phyloP scores from a whole-genome alignment of 176 grass and related monocot genomes.

The Juncus effusus region DNA sequence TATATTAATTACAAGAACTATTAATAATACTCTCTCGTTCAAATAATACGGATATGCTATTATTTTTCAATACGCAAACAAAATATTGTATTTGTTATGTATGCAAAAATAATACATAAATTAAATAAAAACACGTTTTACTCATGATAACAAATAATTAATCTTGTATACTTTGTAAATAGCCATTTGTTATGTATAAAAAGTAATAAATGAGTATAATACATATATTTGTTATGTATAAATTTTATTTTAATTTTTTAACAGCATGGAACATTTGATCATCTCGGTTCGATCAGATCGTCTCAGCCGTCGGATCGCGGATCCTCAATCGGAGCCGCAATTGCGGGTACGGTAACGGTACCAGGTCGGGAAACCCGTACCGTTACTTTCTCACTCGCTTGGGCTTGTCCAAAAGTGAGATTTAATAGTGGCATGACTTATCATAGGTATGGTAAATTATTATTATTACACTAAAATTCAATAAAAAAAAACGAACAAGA shows the following conservation, averaged over 20 bases:
- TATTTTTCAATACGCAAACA: no score
- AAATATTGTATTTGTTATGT: no score
- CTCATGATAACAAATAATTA: no score
- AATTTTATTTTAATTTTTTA: background rate
- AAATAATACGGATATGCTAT: no score
- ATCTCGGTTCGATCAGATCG: slow-evolving; percentile 13
- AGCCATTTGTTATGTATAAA: no score
- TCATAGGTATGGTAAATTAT: slow-evolving; percentile 45
- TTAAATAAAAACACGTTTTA: no score
- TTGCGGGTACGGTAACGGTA: slow-evolving; percentile 53
- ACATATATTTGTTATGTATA: no score
- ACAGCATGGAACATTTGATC: slow-evolving; percentile 67
- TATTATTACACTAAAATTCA: background rate
- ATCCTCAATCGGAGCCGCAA: slow-evolving; percentile 73
- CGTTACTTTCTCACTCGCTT: slow-evolving; percentile 77
- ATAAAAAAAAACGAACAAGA: background rate
- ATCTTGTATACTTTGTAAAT: no score
- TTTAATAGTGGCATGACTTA: slow-evolving; percentile 69
- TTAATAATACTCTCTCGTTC: no score
- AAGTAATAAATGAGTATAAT: no score
- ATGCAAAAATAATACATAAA: no score
- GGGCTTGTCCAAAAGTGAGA: slow-evolving; percentile 80
- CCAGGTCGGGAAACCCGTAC: slow-evolving; percentile 36
- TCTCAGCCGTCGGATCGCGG: slow-evolving; percentile 43
- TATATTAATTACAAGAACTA: no score